Base-by-base conservation (phyloP, 331 rosid genomes). In the Pyrus hybrid region DNA sequence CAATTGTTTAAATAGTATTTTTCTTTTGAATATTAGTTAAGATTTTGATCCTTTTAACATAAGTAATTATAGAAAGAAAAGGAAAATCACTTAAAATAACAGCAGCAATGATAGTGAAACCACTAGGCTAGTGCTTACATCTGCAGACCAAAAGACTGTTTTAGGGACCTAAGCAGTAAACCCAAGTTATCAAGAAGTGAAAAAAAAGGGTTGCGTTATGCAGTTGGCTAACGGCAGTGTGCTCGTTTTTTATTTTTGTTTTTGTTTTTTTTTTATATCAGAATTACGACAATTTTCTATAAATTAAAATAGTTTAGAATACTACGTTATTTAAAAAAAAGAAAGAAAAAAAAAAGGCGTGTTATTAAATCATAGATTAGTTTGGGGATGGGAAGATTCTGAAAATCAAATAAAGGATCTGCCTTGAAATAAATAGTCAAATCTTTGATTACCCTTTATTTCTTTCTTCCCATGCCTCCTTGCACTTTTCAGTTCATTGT, bases 401-500 rank as follows among this genome's bases (percentile, higher is more conserved):
- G 41, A 54, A 23, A 47, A 85, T 30, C 71, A 69, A 74, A 83
- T 74, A 61, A 76, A 70, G 73, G 81, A 51, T 68, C 13, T 37
- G 67, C 47, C 60, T 23, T 76, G 67, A 57, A 76, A 63, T 72
- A 76, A 64, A 45, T 51, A 72, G 73, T 70, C 79, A 28, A 14
- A 73, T 80, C 49, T 28, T 6, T 30, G 80, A 77, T 79, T 66
- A 72, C 65, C 82, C 78, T 83, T 65, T 64, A 37, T 12, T 3
- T 47, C 5, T 9, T 28, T 33, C 13, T 77, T 41, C 72, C 72
- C 80, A 64, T 75, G 79, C 82, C 85, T 64, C 83, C 69, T 82
- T 74, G 70, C 67, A 69, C 88, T 83, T 83, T 82, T 81, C 79
- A 8, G 83, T 71, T 68, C 68, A 11, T 26, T 69, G 83, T 53